Evolutionary conservation across 352 stramenopile species (phyloP).

Genomic region (Phytophthora chlamydospora): DNA sequence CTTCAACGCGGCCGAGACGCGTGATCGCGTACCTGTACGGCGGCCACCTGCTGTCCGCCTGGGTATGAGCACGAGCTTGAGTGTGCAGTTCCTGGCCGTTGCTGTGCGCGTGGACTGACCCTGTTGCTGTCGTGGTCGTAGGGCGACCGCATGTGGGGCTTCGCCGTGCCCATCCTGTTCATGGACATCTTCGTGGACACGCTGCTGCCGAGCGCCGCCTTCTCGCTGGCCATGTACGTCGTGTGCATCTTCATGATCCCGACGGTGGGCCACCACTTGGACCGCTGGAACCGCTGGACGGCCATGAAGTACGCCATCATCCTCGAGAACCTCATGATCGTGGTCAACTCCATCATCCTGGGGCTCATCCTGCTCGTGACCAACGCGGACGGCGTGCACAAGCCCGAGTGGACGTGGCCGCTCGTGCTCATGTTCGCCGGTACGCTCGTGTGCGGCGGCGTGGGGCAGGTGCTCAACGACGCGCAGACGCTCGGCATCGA

Average conservation of each 20-base stretch:
- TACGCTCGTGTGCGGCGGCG: conserved; percentile 66
- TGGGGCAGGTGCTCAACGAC: conserved; percentile 79
- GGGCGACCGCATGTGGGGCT: conserved; percentile 85
- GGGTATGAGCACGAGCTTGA: conserved; percentile 36
- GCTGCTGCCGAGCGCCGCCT: conserved; percentile 73
- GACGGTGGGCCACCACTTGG: conserved; percentile 63
- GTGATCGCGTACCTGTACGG: conserved; percentile 76
- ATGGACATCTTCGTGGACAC: conserved; percentile 89
- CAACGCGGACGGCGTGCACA: conserved; percentile 63
- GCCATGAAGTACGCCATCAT: conserved; percentile 76
- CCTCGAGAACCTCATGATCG: conserved; percentile 81
- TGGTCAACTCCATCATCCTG: conserved; percentile 69
- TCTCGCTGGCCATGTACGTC: conserved; percentile 78
- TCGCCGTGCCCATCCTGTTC: conserved; percentile 82
- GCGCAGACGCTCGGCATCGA: conserved; percentile 82
- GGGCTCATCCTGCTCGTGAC: conserved; percentile 66
- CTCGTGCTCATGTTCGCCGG: conserved; percentile 53
- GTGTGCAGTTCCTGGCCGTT: background rate
- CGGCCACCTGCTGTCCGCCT: conserved; percentile 77
- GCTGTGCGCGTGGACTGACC: background rate
- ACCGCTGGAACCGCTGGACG: conserved; percentile 69
- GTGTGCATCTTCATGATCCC: conserved; percentile 77
- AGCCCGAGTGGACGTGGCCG: conserved; percentile 56
- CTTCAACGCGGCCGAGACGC: conserved; percentile 32
- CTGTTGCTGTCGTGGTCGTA: conserved; percentile 6